Conservation (phyloP, 805 yeast species). For the Candida rishiriensis region DNA sequence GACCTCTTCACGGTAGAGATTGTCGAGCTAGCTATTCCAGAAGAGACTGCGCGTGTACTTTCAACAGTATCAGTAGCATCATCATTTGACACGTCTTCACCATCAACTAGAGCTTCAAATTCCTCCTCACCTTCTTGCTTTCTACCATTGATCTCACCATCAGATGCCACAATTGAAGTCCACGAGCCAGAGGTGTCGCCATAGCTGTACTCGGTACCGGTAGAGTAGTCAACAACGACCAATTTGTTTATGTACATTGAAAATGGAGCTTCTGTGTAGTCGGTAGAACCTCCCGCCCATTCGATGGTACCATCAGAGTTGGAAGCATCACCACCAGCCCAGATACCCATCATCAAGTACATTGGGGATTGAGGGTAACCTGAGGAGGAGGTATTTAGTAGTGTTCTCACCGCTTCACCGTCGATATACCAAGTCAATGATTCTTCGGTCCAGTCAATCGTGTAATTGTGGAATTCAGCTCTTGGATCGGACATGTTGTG, state of each 20-base stretch:
- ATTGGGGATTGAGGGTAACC: conserved; percentile 95
- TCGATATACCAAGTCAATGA: conserved; percentile 67
- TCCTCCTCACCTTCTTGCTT: conserved; percentile 39
- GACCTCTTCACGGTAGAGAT: conserved; percentile 7
- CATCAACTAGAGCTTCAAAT: conserved; percentile 34
- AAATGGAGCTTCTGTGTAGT: conserved; percentile 64
- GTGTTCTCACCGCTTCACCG: conserved; percentile 62
- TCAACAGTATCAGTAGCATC: neutral
- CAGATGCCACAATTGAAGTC: conserved; percentile 52
- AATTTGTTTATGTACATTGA: conserved; percentile 58
- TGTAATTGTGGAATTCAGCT: conserved; percentile 64
- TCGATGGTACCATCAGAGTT: conserved; percentile 66
- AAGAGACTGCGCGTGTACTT: neutral
- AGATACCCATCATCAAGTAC: conserved; percentile 61
- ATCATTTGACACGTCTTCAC: conserved; percentile 13
- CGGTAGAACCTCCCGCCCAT: conserved; percentile 80
- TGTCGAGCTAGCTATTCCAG: conserved; percentile 4
- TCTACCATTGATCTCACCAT: conserved; percentile 63
- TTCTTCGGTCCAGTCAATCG: conserved; percentile 78
- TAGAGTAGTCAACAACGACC: conserved; percentile 64
- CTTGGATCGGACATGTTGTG: conserved; percentile 58
- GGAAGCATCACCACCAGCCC: conserved; percentile 79
- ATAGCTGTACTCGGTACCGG: conserved; percentile 56
- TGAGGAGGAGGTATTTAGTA: conserved; percentile 46
- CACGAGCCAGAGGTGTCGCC: conserved; percentile 53